phyloP scores from a whole-genome alignment of 495 filamentous ascomycete genomes.

The Aspergillus campestris region DNA sequence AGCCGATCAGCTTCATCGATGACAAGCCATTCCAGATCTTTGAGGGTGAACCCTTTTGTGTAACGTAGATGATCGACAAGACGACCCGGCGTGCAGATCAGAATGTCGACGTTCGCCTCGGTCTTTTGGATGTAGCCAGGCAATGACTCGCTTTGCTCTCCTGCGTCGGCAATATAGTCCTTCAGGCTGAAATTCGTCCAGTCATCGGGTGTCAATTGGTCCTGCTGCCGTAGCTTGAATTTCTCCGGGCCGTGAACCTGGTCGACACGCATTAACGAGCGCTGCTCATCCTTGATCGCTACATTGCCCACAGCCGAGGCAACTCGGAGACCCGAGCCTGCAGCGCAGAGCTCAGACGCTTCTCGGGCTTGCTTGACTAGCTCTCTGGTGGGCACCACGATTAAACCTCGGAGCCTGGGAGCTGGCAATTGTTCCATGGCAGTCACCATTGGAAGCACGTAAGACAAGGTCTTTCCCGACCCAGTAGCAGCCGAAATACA shows the following conservation, averaged over 20 bases:
- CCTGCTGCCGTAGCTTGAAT: constrained; percentile 35
- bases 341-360: constrained; percentile 58
- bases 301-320: constrained; percentile 76
- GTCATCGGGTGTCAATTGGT: constrained; percentile 33
- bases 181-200: constrained; percentile 41
- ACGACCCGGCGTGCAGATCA: constrained; percentile 87
- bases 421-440: constrained; percentile 51
- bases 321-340: constrained; percentile 58
- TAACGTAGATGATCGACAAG: constrained; percentile 83
- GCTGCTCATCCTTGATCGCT: constrained; percentile 67
- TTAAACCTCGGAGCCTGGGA: constrained; percentile 60
- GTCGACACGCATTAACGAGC: constrained; percentile 51
- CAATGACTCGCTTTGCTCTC: constrained; percentile 31
- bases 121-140: constrained; percentile 55
- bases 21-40: constrained; percentile 73
- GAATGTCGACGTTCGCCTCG: constrained; percentile 69
- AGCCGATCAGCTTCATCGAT: constrained; percentile 93
- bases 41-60: constrained; percentile 70
- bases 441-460: constrained; percentile 76
- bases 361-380: constrained; percentile 75
- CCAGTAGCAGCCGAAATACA: constrained; percentile 86
- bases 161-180: constrained; percentile 33
- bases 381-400: constrained; percentile 86
- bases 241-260: constrained; percentile 50
- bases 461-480: constrained; percentile 89